These are phyloP conservation scores for Piper longum DNA, from an alignment of 164 flowering plant genomes.

Conservation along the genomic window DNA sequence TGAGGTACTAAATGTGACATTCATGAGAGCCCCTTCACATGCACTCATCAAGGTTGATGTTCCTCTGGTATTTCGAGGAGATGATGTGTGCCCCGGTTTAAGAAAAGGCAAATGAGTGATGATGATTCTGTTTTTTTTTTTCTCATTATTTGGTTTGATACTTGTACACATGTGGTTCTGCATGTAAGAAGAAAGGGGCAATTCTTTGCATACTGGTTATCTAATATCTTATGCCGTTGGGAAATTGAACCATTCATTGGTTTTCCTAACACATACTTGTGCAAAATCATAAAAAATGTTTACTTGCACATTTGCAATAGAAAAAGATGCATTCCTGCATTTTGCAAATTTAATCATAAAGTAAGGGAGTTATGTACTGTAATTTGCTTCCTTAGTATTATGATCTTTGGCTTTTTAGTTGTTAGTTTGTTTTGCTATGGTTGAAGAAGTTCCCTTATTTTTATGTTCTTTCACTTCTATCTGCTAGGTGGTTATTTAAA, in stretches of 20 bases:
- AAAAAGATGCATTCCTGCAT: too few species aligned
- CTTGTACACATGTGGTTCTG: neutral
- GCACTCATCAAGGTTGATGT: slow-evolving; percentile 80
- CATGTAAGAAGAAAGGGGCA: neutral
- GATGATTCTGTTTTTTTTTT: slow-evolving; percentile 1
- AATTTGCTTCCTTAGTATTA: neutral
- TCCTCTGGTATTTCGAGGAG: slow-evolving; percentile 83
- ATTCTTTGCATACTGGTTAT: neutral
- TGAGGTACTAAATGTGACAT: slow-evolving; percentile 31
- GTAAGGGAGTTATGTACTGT: neutral
- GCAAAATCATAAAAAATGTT: too few species aligned
- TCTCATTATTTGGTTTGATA: neutral
- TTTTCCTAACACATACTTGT: too few species aligned
- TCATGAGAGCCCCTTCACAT: slow-evolving; percentile 81
- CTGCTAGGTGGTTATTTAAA: slow-evolving; percentile 63
- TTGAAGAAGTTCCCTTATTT: neutral
- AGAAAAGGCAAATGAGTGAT: slow-evolving; percentile 50
- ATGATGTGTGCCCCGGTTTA: slow-evolving; percentile 84
- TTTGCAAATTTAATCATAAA: too few species aligned
- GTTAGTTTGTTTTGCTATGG: too few species aligned
- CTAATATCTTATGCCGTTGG: too few species aligned
- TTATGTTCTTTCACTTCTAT: neutral
- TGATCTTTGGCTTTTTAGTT: too few species aligned
- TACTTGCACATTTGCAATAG: too few species aligned
- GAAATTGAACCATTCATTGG: too few species aligned